phyloP scores from a whole-genome alignment of 441 rosid species.

The Adansonia madagascariensis region DNA sequence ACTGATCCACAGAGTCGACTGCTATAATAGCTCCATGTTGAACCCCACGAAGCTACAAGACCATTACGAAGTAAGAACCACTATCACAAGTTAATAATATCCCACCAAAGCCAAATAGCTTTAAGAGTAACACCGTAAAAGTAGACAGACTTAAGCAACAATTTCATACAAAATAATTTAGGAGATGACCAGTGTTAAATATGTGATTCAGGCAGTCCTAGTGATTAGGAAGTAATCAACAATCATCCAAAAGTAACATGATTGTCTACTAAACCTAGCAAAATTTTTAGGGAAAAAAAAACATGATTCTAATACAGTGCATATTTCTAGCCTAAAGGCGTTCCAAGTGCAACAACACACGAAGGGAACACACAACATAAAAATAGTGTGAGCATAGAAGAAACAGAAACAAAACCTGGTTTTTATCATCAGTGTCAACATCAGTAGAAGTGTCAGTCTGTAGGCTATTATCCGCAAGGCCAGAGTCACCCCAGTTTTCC shows the following conservation, averaged over 20 bases:
- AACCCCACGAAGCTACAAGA: constrained; percentile 41
- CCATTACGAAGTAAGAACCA: not conserved
- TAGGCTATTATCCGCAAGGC: constrained; percentile 83
- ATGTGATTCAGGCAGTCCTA: not conserved
- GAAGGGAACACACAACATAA: constrained; percentile 7
- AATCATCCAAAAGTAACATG: not conserved
- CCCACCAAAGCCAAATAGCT: not conserved
- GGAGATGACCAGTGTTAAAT: not conserved
- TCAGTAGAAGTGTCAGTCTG: constrained; percentile 98
- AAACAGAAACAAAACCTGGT: constrained; percentile 62
- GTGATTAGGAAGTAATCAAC: not conserved
- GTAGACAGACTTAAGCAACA: not conserved
- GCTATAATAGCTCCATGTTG: constrained; percentile 50
- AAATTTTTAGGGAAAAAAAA: not conserved
- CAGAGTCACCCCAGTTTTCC: constrained; percentile 91
- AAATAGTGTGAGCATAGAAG: not conserved
- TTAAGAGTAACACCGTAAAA: not conserved
- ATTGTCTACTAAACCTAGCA: not conserved
- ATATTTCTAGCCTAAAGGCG: not conserved
- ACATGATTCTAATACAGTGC: constrained; percentile 12
- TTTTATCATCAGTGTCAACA: constrained; percentile 82
- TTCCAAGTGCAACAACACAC: constrained; percentile 38
- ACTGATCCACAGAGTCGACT: constrained; percentile 63
- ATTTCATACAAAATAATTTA: not conserved
- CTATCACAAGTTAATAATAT: not conserved